Evolutionary conservation across 225 moss, liverwort and hornwort species (phyloP), one percentile per base, ranked within the genome.

Genomic region (Sphagnum tenellum): DNA sequence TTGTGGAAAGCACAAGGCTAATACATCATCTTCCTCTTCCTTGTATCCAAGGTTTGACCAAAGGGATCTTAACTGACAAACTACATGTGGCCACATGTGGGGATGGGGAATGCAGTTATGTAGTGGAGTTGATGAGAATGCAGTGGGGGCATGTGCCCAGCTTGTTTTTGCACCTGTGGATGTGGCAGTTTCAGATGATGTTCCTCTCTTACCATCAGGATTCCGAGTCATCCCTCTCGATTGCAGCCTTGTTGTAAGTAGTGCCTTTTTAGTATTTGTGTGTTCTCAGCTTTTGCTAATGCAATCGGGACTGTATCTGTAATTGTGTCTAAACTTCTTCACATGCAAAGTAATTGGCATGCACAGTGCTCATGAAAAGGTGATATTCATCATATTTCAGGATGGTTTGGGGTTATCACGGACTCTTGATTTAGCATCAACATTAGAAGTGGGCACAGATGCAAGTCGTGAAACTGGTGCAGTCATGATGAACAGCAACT

Each of bases 151-250:
- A 4, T 88, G 85, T 73, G 88, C 88, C 56, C 85, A 88, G 66
- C 80, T 88, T 60, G 85, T 88, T 5, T 88, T 85, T 69, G 88
- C 88, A 3, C 88, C 88, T 14, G 80, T 88, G 50, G 88, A 88
- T 64, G 85, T 67, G 55, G 85, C 88, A 44, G 85, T 88, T 49
- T 76, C 85, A 4, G 88, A 88, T 60, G 82, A 88, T 66, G 80
- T 85, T 61, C 88, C 88, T 3, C 80, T 88, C 55, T 81, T 88
- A 29, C 84, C 88, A 47, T 88, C 88, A 4, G 88, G 88, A 48
- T 88, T 88, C 63, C 84, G 88, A 57, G 88, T 88, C 6, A 88
- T 85, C 54, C 88, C 88, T 4, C 68, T 88, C 72, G 88, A 82
- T 64, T 77, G 75, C 58, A 79, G 80, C 55, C 71, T 80, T 5